Evolutionary conservation across 495 filamentous ascomycete species (phyloP).

Genomic region (Daldinia loculata): DNA sequence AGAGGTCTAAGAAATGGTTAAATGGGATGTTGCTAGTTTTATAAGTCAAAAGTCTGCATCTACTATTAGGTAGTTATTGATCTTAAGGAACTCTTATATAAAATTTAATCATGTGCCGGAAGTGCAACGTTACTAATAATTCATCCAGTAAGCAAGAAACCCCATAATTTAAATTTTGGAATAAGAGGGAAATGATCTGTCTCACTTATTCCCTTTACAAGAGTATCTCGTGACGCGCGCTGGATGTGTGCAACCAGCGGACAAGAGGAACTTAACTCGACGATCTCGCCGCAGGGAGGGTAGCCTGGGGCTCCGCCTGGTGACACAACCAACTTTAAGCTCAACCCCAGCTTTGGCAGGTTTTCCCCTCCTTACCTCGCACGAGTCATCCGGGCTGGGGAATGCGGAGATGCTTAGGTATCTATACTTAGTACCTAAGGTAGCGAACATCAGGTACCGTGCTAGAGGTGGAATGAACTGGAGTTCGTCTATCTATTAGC

Average conservation of each 20-base stretch:
- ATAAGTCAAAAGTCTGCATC: background rate
- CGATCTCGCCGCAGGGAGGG: background rate
- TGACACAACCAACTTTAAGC: background rate
- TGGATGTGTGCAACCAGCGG: constrained; percentile 9
- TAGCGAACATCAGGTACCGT: no score
- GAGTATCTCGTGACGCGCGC: constrained; percentile 24
- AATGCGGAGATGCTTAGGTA: background rate
- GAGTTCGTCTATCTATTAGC: no score
- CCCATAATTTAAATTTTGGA: background rate
- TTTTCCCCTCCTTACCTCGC: background rate
- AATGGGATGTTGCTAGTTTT: no score
- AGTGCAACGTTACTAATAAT: constrained; percentile 21
- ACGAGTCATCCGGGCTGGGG: background rate
- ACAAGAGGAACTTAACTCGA: constrained; percentile 12
- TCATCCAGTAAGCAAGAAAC: background rate
- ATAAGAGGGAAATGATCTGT: background rate
- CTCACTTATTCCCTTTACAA: constrained; percentile 14
- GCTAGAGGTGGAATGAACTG: no score
- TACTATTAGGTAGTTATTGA: no score
- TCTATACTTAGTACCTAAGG: background rate
- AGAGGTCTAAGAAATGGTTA: background rate
- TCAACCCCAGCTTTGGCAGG: background rate
- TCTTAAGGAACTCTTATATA: background rate
- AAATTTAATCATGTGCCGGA: background rate
- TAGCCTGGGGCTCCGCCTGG: background rate